A percentile compares a stretch with the other conserved stretches of the same genome.
These are phyloP conservation scores for Starmerella etchellsii DNA, from an alignment of 805 yeast species.

Conservation along the genomic window DNA sequence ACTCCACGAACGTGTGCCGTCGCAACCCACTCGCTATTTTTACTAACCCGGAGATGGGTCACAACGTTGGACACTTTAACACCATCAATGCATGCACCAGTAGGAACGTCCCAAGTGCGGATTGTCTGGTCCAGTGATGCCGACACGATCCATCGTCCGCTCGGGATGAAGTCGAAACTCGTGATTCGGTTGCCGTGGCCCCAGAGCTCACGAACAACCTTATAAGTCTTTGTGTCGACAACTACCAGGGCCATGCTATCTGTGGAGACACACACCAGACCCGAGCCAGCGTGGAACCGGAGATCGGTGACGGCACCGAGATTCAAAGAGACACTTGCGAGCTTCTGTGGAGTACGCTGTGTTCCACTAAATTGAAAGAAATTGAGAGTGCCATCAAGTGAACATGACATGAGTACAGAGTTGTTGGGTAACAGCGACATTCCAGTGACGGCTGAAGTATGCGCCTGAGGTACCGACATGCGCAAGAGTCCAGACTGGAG, in stretches of 20 bases:
- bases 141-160: constrained; percentile 88
- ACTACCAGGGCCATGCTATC: constrained; percentile 79
- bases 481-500: constrained; percentile 82
- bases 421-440: constrained; percentile 84
- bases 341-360: not conserved
- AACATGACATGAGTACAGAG: constrained; percentile 70
- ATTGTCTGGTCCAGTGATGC: constrained; percentile 74
- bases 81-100: constrained; percentile 95
- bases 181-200: constrained; percentile 89
- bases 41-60: constrained; percentile 67
- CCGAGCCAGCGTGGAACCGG: constrained; percentile 71
- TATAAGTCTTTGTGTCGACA: constrained; percentile 68
- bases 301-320: constrained; percentile 61
- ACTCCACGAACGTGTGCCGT: constrained; percentile 83
- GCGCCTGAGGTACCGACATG: constrained; percentile 55
- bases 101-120: constrained; percentile 94
- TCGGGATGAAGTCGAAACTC: constrained; percentile 77
- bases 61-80: constrained; percentile 65
- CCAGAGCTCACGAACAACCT: constrained; percentile 69
- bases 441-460: constrained; percentile 61
- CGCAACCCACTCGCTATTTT: constrained; percentile 79
- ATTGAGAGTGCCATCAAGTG: constrained; percentile 79
- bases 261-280: constrained; percentile 68
- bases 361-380: constrained; percentile 73
- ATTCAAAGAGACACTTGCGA: constrained; percentile 37